Base-by-base conservation (phyloP, 768 basidiomycete species). In the Panus rudis region DNA sequence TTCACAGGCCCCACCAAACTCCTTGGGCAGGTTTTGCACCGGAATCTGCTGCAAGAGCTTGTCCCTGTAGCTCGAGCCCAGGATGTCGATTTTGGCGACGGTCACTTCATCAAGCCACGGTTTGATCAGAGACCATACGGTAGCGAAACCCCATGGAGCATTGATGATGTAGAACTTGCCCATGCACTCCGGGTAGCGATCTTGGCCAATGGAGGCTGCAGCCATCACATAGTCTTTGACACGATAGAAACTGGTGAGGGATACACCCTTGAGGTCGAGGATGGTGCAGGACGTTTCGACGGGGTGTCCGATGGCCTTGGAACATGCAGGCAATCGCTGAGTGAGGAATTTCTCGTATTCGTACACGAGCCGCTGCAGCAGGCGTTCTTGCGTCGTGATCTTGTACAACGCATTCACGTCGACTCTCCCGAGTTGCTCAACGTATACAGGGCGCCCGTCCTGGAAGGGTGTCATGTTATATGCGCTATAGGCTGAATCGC, bases 161-260 rank as follows among this genome's bases (percentile, higher is more conserved):
- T 98, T 97, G 75, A 96, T 87, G 74, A 98, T 92, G 73, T 89
- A 99, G 71, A 99, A 97, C 61, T 88, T 90, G 69, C 94, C 94
- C 94, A 97, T 91, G 52, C 74, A 79, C 63, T 94, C 90, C 1
- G 92, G 89, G 63, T 92, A 98, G 52, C 85, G 73, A 68, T 96
- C 78, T 63, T 96, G 92, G 10, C 90, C 89, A 63, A 99, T 83
- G 21, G 61, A 58, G 0, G 84, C 68, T 0, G 92, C 87, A 17
- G 76, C 63, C 48, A 71, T 75, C 32, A 98, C 85, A 70, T 92
- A 94, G 65, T 89, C 86, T 68, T 90, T 93, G 67, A 98, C 92
- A 57, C 76, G 78, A 63, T 84, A 92, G 61, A 97, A 98, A 59
- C 79, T 79, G 49, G 75, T 63, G 48, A 98, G 59, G 8, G 74